phyloP scores from a whole-genome alignment of 441 rosid species.

The Capsella rubella region DNA sequence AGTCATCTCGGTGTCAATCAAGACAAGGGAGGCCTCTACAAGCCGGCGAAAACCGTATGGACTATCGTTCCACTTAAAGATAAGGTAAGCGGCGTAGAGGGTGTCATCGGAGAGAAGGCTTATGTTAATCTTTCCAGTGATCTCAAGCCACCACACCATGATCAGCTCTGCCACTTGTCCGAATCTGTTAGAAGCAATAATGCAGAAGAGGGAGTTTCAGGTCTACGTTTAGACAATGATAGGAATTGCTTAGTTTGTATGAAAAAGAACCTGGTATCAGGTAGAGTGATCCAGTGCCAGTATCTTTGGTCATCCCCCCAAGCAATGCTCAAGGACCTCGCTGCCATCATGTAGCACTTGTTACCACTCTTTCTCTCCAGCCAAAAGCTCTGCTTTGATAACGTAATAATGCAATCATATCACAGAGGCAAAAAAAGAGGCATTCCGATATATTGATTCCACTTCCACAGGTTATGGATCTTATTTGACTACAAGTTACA shows the following conservation, averaged over 20 bases:
- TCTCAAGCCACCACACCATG: slow-evolving; percentile 48
- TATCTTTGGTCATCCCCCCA: slow-evolving; percentile 50
- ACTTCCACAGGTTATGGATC: not conserved
- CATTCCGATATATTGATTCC: not conserved
- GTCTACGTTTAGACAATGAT: not conserved
- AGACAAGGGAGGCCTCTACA: slow-evolving; percentile 35
- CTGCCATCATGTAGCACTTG: slow-evolving; percentile 48
- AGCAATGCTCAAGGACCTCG: slow-evolving; percentile 46
- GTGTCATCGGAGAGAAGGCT: slow-evolving; percentile 43
- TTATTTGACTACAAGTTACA: not conserved
- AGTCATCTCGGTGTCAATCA: slow-evolving; percentile 28
- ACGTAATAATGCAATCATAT: not conserved
- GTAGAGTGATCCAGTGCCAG: slow-evolving; percentile 49
- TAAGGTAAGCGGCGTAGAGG: slow-evolving; percentile 39
- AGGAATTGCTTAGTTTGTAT: not conserved
- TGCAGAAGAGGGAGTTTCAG: not conserved
- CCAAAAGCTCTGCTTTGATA: slow-evolving; percentile 48
- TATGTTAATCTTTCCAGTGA: slow-evolving; percentile 32
- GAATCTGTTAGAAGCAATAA: slow-evolving; percentile 26
- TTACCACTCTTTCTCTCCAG: slow-evolving; percentile 46
- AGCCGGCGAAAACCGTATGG: slow-evolving; percentile 43
- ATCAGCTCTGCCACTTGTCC: slow-evolving; percentile 37
- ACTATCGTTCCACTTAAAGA: slow-evolving; percentile 33
- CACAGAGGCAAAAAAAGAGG: not conserved
- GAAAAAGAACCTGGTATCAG: slow-evolving; percentile 39